Percentiles rank a stretch among this genome's conserved stretches.
phyloP scores from a whole-genome alignment of 1,284 basidiomycete species.

The Rhodofomes roseus region DNA sequence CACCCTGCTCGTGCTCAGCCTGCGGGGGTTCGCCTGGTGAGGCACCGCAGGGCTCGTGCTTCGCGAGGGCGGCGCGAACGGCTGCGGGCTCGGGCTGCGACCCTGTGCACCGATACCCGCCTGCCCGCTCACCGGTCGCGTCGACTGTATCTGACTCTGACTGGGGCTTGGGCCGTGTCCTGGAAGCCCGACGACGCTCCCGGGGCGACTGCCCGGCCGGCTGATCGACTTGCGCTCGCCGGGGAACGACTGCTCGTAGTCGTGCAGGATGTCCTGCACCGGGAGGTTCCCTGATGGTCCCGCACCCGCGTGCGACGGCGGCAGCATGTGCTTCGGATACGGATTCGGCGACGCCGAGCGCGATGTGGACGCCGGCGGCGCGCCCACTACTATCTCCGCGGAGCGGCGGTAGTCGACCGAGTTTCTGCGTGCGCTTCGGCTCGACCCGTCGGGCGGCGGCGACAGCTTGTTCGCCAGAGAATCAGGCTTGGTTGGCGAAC shows the following conservation, averaged over 20 bases:
- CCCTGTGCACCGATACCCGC: constrained; percentile 78
- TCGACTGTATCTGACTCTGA: constrained; percentile 32
- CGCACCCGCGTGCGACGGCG: constrained; percentile 41
- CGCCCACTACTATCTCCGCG: constrained; percentile 75
- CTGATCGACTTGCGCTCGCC: constrained; percentile 71
- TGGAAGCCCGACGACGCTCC: constrained; percentile 19
- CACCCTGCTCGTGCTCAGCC: constrained; percentile 20
- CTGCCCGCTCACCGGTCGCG: constrained; percentile 57
- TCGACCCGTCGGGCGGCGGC: constrained; percentile 19
- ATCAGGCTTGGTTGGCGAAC: constrained; percentile 15
- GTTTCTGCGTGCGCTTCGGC: constrained; percentile 12
- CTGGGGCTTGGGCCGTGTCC: constrained; percentile 6
- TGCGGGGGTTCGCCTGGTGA: constrained; percentile 1
- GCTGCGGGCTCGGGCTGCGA: constrained; percentile 61
- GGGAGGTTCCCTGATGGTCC: constrained; percentile 42
- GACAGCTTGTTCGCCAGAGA: constrained; percentile 15
- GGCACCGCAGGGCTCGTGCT: constrained; percentile 41
- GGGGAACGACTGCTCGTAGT: constrained; percentile 85
- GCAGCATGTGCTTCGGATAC: constrained; percentile 73
- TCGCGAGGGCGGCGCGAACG: constrained; percentile 36
- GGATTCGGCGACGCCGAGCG: constrained; percentile 72
- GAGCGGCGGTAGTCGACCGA: constrained; percentile 52
- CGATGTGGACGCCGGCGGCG: constrained; percentile 54
- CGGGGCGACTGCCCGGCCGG: constrained; percentile 31
- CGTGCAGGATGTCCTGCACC: constrained; percentile 69